Conservation (phyloP, 192 early-diverging fungal genomes). For the Gigaspora rosea region DNA sequence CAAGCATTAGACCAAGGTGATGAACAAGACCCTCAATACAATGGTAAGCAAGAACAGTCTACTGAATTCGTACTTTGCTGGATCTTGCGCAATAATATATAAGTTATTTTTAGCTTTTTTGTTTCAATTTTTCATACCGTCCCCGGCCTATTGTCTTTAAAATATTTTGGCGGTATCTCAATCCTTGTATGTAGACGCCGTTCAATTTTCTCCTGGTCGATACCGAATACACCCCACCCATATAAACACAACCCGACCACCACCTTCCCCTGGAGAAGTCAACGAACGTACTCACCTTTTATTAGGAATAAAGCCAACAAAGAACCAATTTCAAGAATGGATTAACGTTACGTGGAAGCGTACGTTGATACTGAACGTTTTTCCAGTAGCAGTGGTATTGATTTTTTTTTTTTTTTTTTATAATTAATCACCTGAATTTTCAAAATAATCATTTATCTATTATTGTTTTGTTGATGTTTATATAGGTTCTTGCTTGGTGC, state of each 20-base stretch:
- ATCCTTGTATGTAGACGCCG: background rate
- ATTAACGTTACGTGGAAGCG: constrained; percentile 46
- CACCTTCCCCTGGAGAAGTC: background rate
- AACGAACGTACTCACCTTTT: constrained; percentile 43
- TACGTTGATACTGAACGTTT: constrained; percentile 44
- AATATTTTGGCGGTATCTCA: no score
- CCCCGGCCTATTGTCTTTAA: no score
- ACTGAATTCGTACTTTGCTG: background rate
- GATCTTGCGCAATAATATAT: background rate
- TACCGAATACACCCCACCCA: background rate
- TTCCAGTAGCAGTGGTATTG: constrained; percentile 53
- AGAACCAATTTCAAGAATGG: constrained; percentile 36
- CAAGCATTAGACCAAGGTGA: constrained; percentile 13
- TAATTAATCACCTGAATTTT: background rate
- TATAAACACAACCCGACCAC: background rate
- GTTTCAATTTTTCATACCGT: no score
- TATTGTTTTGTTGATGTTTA: constrained; percentile 39
- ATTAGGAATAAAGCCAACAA: constrained; percentile 28
- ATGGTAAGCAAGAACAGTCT: constrained; percentile 12
- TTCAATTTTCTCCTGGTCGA: background rate
- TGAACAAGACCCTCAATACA: constrained; percentile 15
- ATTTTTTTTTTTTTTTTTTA: background rate
- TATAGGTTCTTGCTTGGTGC: constrained; percentile 56
- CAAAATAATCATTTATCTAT: constrained; percentile 8
- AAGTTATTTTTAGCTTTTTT: no score